Conservation (phyloP, 1,139 yeast species). For the Taphrina flavorubra region DNA sequence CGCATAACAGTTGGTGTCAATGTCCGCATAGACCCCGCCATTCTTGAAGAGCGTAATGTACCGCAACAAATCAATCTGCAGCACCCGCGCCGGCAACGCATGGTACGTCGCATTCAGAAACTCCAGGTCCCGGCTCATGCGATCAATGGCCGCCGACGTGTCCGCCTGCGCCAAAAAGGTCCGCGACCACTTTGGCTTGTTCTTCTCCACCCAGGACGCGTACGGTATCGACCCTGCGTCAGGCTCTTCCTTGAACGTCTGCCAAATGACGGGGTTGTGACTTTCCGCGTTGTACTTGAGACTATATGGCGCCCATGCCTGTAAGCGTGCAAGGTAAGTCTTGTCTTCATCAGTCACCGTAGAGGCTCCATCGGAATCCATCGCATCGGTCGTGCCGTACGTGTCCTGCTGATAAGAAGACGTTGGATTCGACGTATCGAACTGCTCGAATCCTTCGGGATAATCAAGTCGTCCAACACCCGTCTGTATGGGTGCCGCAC, state of each 20-base stretch:
- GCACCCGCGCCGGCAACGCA: conserved; percentile 73
- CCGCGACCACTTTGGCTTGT: conserved; percentile 22
- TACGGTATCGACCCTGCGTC: conserved; percentile 21
- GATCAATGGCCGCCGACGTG: background rate
- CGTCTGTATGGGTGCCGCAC: background rate
- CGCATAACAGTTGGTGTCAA: conserved; percentile 63
- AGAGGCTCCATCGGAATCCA: too few relatives aligned
- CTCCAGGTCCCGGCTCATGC: conserved; percentile 24
- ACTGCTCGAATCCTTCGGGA: conserved; percentile 27
- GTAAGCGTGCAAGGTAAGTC: conserved; percentile 8
- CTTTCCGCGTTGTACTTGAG: conserved; percentile 12
- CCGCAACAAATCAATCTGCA: conserved; percentile 89
- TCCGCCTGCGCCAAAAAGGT: conserved; percentile 23
- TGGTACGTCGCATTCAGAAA: conserved; percentile 71
- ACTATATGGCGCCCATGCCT: conserved; percentile 21
- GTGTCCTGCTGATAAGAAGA: conserved; percentile 16
- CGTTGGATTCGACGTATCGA: conserved; percentile 20
- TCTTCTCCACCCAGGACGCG: conserved; percentile 27
- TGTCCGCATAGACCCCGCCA: conserved; percentile 92
- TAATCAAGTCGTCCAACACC: conserved; percentile 4
- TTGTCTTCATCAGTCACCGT: conserved; percentile 3
- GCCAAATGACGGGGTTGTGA: conserved; percentile 35
- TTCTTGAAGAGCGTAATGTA: conserved; percentile 84
- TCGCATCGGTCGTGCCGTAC: background rate
- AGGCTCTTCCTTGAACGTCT: conserved; percentile 32